Conservation (phyloP, 768 basidiomycete genomes). For the Termitomyces bulborhizus region DNA sequence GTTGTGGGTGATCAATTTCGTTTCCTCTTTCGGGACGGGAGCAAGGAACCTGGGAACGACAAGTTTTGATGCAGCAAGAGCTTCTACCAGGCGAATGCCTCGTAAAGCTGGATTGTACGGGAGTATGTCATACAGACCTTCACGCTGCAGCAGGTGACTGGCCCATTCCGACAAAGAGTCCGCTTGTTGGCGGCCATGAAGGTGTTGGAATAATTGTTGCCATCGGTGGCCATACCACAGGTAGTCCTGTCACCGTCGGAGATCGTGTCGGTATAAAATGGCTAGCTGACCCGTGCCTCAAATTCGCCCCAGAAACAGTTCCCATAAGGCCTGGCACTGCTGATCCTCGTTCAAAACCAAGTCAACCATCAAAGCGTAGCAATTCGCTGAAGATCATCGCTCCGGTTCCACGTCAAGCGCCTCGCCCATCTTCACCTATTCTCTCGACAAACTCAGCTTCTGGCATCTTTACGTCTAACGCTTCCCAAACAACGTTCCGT, state of each 20-base stretch:
- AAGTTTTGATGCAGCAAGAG: too few species aligned
- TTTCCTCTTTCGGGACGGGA: too few species aligned
- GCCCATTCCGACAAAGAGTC: slow-evolving; percentile 61
- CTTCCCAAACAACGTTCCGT: slow-evolving; percentile 8
- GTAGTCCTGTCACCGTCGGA: slow-evolving; percentile 63
- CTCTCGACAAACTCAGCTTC: slow-evolving; percentile 14
- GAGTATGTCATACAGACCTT: slow-evolving; percentile 85
- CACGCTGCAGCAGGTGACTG: slow-evolving; percentile 76
- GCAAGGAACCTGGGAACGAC: too few species aligned
- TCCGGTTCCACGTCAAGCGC: slow-evolving; percentile 18
- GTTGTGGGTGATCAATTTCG: too few species aligned
- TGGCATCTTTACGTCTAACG: slow-evolving; percentile 14
- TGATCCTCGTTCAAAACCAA: slow-evolving; percentile 16
- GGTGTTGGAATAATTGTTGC: slow-evolving; percentile 81
- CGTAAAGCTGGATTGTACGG: slow-evolving; percentile 68
- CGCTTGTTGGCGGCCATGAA: slow-evolving; percentile 80
- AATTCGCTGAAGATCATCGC: slow-evolving; percentile 15
- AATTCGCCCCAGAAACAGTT: background rate
- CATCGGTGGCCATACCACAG: slow-evolving; percentile 57
- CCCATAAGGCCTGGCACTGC: slow-evolving; percentile 22
- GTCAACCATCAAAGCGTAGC: background rate
- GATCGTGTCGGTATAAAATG: slow-evolving; percentile 83
- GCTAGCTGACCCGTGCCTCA: slow-evolving; percentile 64
- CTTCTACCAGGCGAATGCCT: slow-evolving; percentile 70
- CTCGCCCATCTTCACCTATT: slow-evolving; percentile 11